Evolutionary conservation across 768 basidiomycete species (phyloP).

Genomic region (Basidioascus undulatus): DNA sequence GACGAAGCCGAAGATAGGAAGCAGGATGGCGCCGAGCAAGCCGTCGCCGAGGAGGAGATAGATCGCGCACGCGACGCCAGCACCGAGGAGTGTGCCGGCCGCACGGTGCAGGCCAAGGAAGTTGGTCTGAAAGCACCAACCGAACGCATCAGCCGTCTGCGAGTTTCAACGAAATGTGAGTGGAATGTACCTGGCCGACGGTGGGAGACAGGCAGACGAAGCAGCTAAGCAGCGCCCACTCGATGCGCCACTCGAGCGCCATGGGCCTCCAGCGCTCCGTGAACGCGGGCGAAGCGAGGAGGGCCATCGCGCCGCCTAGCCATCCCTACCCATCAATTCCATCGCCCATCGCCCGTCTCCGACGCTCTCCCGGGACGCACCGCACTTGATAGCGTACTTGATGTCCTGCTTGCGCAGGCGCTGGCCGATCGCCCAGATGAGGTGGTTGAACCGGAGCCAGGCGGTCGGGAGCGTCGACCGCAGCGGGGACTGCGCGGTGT

Average conservation of each 20-base stretch:
- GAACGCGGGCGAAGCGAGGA: conserved; percentile 73
- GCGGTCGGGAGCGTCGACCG: conserved; percentile 33
- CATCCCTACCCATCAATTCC: conserved; percentile 21
- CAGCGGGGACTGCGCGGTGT: conserved; percentile 59
- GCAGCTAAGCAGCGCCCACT: too few relatives aligned
- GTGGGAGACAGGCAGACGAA: conserved; percentile 8
- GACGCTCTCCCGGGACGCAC: conserved; percentile 15
- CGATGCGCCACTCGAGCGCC: too few relatives aligned
- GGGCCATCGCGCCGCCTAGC: conserved; percentile 33
- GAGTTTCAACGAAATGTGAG: background rate
- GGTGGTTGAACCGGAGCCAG: conserved; percentile 38
- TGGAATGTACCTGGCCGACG: conserved; percentile 4
- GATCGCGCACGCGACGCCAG: conserved; percentile 41
- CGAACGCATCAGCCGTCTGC: too few relatives aligned
- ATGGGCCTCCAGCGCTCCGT: too few relatives aligned
- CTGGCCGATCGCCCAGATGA: conserved; percentile 44
- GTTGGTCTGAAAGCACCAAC: too few relatives aligned
- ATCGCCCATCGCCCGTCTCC: too few relatives aligned
- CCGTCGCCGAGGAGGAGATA: conserved; percentile 57
- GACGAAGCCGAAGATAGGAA: conserved; percentile 68
- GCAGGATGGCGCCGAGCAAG: conserved; percentile 34
- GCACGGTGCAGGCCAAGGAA: conserved; percentile 59
- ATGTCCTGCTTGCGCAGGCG: conserved; percentile 45
- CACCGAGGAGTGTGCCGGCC: conserved; percentile 28
- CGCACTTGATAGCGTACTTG: conserved; percentile 71